Base-by-base conservation (phyloP, 805 yeast genomes). In the Candida pseudoglaebosa region DNA sequence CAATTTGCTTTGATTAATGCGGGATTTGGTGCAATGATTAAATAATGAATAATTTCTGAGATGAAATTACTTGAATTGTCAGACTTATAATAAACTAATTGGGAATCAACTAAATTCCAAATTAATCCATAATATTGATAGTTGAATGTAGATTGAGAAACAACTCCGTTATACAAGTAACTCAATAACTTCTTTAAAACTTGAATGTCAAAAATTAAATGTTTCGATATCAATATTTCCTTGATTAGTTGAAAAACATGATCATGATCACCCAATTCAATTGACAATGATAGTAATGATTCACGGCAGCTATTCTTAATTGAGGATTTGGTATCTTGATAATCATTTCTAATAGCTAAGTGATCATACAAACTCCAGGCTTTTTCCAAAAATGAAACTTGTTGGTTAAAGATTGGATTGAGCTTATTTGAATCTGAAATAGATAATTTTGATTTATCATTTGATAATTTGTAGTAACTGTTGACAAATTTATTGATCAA, bases 311-410 rank as follows among this genome's bases (percentile, higher is more conserved):
- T 44, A 4, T 17, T 20, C 22, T 33, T 34, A 18, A 38, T 42
- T 10, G 40, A 10, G 29, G 35, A 40, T 24, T 48, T 20, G 19
- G 38, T 17, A 5, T 34, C 22, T 32, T 61, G 65, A 40, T 47
- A 65, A 40, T 67, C 71, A 37, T 62, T 58, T 34, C 72, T 56
- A 4, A 66, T 55, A 9, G 66, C 58, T 21, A 60, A 54, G 39
- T 57, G 54, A 30, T 65, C 51, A 45, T 65, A 61, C 12, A 65
- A 48, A 2, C 46, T 45, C 67, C 71, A 63, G 8, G 62, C 46
- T 24, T 31, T 44, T 28, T 22, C 29, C 32, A 43, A 21, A 19
- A 18, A 19, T 7, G 35, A 50, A 24, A 32, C 37, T 26, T 45
- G 43, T 19, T 8, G 24, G 10, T 10, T 28, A 28, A 22, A 26